Base-by-base conservation (phyloP, 257 asterid species). In the Petunia secreta region DNA sequence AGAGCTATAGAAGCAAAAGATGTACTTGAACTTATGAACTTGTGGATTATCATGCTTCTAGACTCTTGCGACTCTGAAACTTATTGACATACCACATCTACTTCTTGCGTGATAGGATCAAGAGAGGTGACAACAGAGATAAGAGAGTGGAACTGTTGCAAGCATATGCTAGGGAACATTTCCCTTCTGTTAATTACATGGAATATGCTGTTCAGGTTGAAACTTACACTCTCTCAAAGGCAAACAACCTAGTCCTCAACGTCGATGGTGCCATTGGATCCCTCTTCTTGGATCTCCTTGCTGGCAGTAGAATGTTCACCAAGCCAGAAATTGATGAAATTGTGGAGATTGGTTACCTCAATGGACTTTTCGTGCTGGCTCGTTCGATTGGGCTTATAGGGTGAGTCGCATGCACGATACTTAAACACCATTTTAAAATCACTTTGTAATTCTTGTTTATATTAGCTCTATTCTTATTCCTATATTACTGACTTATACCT, bases 301-400 rank as follows among this genome's bases (percentile, higher is more conserved):
- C 99, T 1, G 99, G 99, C 11, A 95, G 99, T 81, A 98, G 99
- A 82, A 89, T 96, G 98, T 96, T 96, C 93, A 88, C 94, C 80
- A 94, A 94, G 85, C 95, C 85, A 83, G 99, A 96, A 87, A 94
- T 96, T 44, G 98, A 94, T 57, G 99, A 96, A 89, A 91, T 96
- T 78, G 91, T 96, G 55, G 97, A 80, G 81, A 96, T 96, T 40
- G 99, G 99, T 83, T 96, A 94, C 89, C 90, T 96, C 73, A 96
- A 96, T 16, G 98, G 99, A 69, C 98, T 96, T 84, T 96, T 96
- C 65, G 99, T 96, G 78, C 90, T 96, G 48, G 99, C 99, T 43
- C 99, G 99, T 84, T 92, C 99, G 84, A 91, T 96, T 86, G 99
- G 99, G 89, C 98, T 96, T 87, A 96, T 96, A 63, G 99, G 99